Evolutionary conservation across 495 filamentous ascomycete genomes (phyloP), one percentile per base, ranked within the genome.

Genomic region (Umbilicaria muhlenbergii): DNA sequence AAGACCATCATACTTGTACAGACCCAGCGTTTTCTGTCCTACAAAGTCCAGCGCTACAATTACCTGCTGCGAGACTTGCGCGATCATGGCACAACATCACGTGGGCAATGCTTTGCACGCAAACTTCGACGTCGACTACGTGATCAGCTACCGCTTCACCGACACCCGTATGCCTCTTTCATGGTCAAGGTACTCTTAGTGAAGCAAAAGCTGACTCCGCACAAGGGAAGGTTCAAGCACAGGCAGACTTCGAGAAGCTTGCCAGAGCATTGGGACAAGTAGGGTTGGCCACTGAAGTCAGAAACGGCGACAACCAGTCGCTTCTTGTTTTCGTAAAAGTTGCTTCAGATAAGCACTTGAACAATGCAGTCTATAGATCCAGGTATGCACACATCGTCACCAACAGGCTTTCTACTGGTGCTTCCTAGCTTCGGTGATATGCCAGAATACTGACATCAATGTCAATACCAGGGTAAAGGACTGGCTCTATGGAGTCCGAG

Each of bases 401-500:
- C n/a, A 39, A 0, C 3, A 16, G 11, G 14, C 2, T 18, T 32
- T 50, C 6, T 21, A 19, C 28, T 14, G 18, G 28, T 0, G 0
- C 7, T 28, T 7, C 28, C 17, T 19, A 40, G 11, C 18, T 15
- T 19, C 17, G 17, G n/a, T 21, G n/a, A 6, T 21, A 40, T 14
- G 18, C 38, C 11, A 21, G 5, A 19, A 14, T 5, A 13, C 28
- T 40, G 17, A 28, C 14, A 37, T 37, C 14, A 11, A 47, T 32
- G 41, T 16, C 34, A 11, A 8, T 12, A 28, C 2, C 52, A 86
- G 91, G 40, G 79, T 95, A 38, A 86, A 86, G 54, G 92, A 98
- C 65, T 98, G 91, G 91, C 80, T 96, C 19, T 81, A 88, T 63
- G 86, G 91, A 31, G 81, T 95, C 33, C 80, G 86, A 35, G 69